phyloP scores from a whole-genome alignment of 2,329 filamentous ascomycete species.

The Pyrenochaeta sp. region DNA sequence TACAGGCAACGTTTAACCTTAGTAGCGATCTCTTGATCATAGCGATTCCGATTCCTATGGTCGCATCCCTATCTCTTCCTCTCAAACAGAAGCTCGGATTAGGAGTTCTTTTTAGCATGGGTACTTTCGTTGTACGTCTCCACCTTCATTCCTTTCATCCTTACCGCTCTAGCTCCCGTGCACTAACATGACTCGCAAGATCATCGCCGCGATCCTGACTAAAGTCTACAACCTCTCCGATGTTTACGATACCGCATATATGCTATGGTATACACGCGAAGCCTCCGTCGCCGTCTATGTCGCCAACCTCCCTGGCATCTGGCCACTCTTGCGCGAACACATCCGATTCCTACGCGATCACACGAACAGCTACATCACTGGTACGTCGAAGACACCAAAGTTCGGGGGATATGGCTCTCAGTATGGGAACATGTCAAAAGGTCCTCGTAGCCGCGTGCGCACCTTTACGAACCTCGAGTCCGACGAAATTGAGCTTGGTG shows the following conservation, averaged over 20 bases:
- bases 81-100: conserved; percentile 64
- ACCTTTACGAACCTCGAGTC: conserved; percentile 15
- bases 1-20: conserved; percentile 67
- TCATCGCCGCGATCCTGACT: conserved; percentile 56
- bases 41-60: conserved; percentile 63
- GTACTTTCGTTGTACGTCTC: conserved; percentile 57
- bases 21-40: conserved; percentile 69
- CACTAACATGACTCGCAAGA: conserved; percentile 28
- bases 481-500: conserved; percentile 35
- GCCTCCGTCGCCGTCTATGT: conserved; percentile 62
- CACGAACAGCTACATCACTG: conserved; percentile 25
- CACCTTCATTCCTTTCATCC: background rate
- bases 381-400: conserved; percentile 20
- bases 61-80: conserved; percentile 60
- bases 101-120: conserved; percentile 59
- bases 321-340: conserved; percentile 59
- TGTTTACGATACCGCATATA: conserved; percentile 50
- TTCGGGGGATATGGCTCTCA: conserved; percentile 30
- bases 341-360: conserved; percentile 46
- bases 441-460: conserved; percentile 16
- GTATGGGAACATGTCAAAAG: conserved; percentile 28
- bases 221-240: conserved; percentile 58
- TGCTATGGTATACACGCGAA: conserved; percentile 64
- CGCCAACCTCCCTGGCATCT: conserved; percentile 63
- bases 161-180: background rate